Percentiles rank a stretch among this genome's conserved stretches.
phyloP scores from a whole-genome alignment of 192 early-diverging fungal genomes.

The Coemansia sp. region DNA sequence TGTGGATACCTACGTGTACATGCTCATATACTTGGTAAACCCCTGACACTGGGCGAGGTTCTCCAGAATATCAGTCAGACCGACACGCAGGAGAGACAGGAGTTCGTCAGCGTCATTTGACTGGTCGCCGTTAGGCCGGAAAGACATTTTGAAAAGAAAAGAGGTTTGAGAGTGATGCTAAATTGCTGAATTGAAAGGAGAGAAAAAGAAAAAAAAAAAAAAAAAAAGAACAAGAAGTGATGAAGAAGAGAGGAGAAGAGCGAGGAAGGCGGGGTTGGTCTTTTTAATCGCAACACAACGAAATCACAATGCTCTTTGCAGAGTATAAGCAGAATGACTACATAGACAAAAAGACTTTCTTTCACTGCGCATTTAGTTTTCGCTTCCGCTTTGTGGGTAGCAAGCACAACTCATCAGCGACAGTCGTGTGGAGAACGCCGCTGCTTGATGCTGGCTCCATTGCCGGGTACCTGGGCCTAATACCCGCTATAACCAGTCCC shows the following conservation, averaged over 20 bases:
- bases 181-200: neutral
- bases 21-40: slow-evolving; percentile 71
- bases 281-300: neutral
- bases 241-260: neutral
- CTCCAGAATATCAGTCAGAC: slow-evolving; percentile 81
- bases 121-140: slow-evolving; percentile 4
- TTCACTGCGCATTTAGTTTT: neutral
- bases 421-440: neutral
- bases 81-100: slow-evolving; percentile 74
- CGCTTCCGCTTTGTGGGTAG: neutral
- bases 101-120: slow-evolving; percentile 58
- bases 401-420: slow-evolving; percentile 10
- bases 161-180: neutral
- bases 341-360: neutral
- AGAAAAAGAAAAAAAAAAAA: slow-evolving; percentile 2
- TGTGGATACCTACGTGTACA: slow-evolving; percentile 66
- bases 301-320: neutral
- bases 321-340: neutral
- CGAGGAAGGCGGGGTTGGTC: too few species aligned
- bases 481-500: neutral
- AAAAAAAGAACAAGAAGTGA: neutral
- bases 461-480: neutral
- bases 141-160: slow-evolving; percentile 9
- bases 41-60: slow-evolving; percentile 73
- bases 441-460: neutral